phyloP scores from a whole-genome alignment of 257 asterid species.

The Scutellaria minor region DNA sequence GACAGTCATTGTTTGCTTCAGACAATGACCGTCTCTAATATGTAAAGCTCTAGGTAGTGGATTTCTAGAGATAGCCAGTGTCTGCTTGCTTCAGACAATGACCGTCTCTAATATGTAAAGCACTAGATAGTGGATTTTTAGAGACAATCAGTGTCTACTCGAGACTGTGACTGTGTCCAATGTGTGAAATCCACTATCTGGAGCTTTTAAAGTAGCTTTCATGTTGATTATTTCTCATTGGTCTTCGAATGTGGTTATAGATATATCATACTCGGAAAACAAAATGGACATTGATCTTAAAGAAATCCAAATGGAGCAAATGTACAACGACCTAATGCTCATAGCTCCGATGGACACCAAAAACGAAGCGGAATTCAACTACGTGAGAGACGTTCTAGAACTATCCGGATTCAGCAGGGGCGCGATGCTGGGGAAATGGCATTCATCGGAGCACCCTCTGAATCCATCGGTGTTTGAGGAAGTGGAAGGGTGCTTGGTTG shows the following conservation, averaged over 20 bases:
- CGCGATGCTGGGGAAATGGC: conserved; percentile 62
- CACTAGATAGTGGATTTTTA: too few species aligned
- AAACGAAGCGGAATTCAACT: conserved; percentile 57
- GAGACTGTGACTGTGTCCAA: too few species aligned
- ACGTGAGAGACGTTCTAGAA: conserved; percentile 63
- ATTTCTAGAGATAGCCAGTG: too few species aligned
- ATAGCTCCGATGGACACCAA: conserved; percentile 44
- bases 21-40: too few species aligned
- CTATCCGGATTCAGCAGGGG: conserved; percentile 65
- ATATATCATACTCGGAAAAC: conserved; percentile 8
- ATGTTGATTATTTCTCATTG: too few species aligned
- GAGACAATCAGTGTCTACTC: too few species aligned
- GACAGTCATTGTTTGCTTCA: too few species aligned
- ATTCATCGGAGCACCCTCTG: conserved; percentile 57
- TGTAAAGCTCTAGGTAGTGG: too few species aligned
- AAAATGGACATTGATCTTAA: not conserved
- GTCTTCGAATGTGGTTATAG: not conserved
- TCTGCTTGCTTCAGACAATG: too few species aligned
- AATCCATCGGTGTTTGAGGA: conserved; percentile 62
- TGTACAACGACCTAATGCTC: conserved; percentile 35
- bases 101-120: too few species aligned
- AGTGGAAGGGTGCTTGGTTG: conserved; percentile 48
- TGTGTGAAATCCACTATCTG: too few species aligned
- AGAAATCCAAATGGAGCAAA: conserved; percentile 37
- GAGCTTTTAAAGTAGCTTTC: too few species aligned